Conservation (phyloP, 768 basidiomycete species). For the Lactarius quietus region DNA sequence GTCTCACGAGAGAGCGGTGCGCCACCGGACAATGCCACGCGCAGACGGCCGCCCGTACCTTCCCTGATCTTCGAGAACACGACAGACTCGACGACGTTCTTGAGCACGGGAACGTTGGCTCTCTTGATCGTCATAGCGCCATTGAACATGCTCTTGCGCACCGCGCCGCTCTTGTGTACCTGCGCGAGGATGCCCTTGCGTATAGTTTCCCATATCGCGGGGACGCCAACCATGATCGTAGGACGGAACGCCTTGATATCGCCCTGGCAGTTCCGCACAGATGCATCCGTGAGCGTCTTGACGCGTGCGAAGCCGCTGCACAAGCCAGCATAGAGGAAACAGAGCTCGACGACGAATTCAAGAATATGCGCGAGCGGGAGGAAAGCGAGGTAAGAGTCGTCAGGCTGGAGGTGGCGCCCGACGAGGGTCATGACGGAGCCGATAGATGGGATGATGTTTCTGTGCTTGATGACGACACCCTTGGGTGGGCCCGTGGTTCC, state of each 20-base stretch:
- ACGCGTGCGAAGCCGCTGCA: conserved; percentile 86
- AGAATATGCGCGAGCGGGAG: conserved; percentile 93
- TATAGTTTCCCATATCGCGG: conserved; percentile 96
- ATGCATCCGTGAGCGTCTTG: conserved; percentile 94
- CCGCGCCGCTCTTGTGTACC: conserved; percentile 59
- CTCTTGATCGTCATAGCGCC: conserved; percentile 75
- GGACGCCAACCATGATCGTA: conserved; percentile 91
- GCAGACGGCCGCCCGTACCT: conserved; percentile 85
- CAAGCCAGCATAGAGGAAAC: conserved; percentile 71
- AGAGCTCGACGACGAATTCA: conserved; percentile 90
- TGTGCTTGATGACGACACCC: conserved; percentile 86
- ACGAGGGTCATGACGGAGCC: conserved; percentile 77
- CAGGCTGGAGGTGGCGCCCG: conserved; percentile 54
- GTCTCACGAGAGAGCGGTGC: conserved; percentile 83
- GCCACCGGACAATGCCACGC: conserved; percentile 79
- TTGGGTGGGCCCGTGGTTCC: conserved; percentile 93
- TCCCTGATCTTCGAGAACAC: conserved; percentile 74
- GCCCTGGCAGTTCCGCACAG: conserved; percentile 85
- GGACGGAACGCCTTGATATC: conserved; percentile 83
- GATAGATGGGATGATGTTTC: conserved; percentile 80
- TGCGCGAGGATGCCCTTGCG: conserved; percentile 90
- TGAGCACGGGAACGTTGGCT: conserved; percentile 60
- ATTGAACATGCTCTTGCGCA: conserved; percentile 78
- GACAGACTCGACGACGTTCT: conserved; percentile 64
- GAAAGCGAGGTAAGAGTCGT: conserved; percentile 81